These are phyloP conservation scores for Henckelia pumila DNA, from an alignment of 257 asterid species.

Conservation along the genomic window DNA sequence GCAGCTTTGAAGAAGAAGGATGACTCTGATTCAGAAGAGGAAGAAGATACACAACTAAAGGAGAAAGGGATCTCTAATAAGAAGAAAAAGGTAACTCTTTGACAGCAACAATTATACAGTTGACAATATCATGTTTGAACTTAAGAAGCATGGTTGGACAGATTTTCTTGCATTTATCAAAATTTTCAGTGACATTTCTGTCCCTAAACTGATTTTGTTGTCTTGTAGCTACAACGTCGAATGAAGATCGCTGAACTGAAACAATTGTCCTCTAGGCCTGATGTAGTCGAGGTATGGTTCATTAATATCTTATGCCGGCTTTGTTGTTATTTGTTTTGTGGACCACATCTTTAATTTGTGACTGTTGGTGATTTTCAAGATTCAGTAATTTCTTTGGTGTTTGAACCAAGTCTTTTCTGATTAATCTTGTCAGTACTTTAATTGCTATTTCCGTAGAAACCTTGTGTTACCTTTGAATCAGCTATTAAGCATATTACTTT, in stretches of 20 bases:
- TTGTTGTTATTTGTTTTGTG: background rate
- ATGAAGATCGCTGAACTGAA: slow-evolving; percentile 94
- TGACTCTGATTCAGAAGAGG: slow-evolving; percentile 89
- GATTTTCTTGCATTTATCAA: background rate
- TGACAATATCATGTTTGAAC: background rate
- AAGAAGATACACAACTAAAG: slow-evolving; percentile 68
- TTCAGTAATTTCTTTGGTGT: background rate
- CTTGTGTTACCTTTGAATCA: background rate
- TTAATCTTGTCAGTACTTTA: background rate
- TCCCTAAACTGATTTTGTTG: slow-evolving; percentile 21
- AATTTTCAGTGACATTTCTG: background rate
- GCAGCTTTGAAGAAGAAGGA: slow-evolving; percentile 57
- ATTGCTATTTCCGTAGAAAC: background rate
- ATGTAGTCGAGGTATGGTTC: slow-evolving; percentile 82
- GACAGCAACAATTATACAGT: background rate
- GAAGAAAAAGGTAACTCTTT: slow-evolving; percentile 75
- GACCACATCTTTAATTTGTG: background rate
- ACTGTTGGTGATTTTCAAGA: background rate
- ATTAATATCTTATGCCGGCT: background rate
- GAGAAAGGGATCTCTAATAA: slow-evolving; percentile 84
- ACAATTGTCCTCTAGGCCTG: slow-evolving; percentile 76
- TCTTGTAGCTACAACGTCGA: slow-evolving; percentile 75
- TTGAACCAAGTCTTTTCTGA: background rate
- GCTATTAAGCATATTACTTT: background rate
- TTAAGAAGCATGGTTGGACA: background rate